Evolutionary conservation across 805 yeast genomes (phyloP).

Genomic region (Myxozyma neotropica): DNA sequence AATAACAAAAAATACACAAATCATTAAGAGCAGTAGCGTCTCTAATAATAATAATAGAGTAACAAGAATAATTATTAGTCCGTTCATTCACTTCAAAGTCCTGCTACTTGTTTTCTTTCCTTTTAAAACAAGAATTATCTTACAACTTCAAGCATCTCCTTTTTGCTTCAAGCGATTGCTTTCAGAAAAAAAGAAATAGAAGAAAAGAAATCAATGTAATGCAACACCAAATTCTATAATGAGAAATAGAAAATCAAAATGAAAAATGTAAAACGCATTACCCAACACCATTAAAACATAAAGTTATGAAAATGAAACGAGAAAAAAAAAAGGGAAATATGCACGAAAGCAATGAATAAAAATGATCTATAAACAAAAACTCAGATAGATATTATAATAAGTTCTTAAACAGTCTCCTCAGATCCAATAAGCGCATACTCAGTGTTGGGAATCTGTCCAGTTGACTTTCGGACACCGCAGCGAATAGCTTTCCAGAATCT

Average conservation of each 20-base stretch:
- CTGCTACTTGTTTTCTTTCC: too few species aligned
- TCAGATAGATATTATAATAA: background rate
- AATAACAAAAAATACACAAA: too few species aligned
- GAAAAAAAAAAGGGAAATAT: background rate
- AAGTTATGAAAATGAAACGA: background rate
- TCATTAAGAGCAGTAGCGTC: too few species aligned
- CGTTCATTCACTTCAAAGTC: too few species aligned
- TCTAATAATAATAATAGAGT: too few species aligned
- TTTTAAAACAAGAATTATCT: too few species aligned
- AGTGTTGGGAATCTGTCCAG: background rate
- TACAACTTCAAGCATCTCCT: too few species aligned
- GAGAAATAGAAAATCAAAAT: background rate
- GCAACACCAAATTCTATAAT: slow-evolving; percentile 1
- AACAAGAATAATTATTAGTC: too few species aligned
- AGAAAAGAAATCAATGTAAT: background rate
- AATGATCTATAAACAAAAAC: background rate
- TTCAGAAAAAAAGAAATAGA: background rate
- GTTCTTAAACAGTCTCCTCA: background rate
- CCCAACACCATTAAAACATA: background rate
- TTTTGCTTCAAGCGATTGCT: too few species aligned
- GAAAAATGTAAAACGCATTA: background rate
- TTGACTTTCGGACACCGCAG: background rate
- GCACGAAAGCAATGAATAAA: background rate
- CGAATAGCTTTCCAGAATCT: background rate
- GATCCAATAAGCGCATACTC: slow-evolving; percentile 7